Evolutionary conservation across 2,329 filamentous ascomycete species (phyloP).

Genomic region (Meredithiella fracta): DNA sequence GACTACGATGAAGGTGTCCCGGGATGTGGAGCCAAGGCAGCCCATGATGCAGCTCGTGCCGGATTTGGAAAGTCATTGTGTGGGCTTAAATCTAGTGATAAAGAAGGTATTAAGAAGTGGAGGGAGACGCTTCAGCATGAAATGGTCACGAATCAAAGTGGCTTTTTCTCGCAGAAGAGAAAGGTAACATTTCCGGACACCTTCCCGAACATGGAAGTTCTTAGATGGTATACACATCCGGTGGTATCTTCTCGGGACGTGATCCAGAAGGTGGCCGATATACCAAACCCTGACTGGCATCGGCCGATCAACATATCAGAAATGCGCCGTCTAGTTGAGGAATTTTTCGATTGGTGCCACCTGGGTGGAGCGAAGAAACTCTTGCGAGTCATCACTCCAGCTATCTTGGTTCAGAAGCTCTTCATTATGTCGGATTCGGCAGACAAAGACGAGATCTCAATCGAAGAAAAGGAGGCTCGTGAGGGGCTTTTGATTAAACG

Average conservation of each 20-base stretch:
- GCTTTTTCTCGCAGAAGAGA: slow-evolving; percentile 59
- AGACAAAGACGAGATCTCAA: slow-evolving; percentile 16
- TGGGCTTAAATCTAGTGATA: slow-evolving; percentile 42
- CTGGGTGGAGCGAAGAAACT: slow-evolving; percentile 69
- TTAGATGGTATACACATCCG: slow-evolving; percentile 79
- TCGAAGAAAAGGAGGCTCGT: slow-evolving; percentile 22
- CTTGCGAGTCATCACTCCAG: slow-evolving; percentile 61
- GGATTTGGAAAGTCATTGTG: slow-evolving; percentile 71
- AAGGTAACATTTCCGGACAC: slow-evolving; percentile 57
- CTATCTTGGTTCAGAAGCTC: slow-evolving; percentile 50
- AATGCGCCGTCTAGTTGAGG: slow-evolving; percentile 56
- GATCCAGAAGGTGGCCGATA: slow-evolving; percentile 35
- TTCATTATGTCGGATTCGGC: slow-evolving; percentile 17
- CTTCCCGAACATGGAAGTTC: slow-evolving; percentile 64
- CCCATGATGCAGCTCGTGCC: slow-evolving; percentile 76
- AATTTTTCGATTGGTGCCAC: slow-evolving; percentile 77
- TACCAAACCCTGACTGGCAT: slow-evolving; percentile 39
- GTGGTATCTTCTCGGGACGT: slow-evolving; percentile 51
- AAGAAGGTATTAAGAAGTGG: slow-evolving; percentile 49
- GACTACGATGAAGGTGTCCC: slow-evolving; percentile 84
- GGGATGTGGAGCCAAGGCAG: slow-evolving; percentile 72
- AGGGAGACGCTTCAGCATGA: slow-evolving; percentile 56
- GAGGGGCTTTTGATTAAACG: slow-evolving; percentile 42
- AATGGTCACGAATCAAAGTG: slow-evolving; percentile 66
- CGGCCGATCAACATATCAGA: slow-evolving; percentile 45